Conservation (phyloP, 495 filamentous ascomycete species). For the Penicillium waksmanii region DNA sequence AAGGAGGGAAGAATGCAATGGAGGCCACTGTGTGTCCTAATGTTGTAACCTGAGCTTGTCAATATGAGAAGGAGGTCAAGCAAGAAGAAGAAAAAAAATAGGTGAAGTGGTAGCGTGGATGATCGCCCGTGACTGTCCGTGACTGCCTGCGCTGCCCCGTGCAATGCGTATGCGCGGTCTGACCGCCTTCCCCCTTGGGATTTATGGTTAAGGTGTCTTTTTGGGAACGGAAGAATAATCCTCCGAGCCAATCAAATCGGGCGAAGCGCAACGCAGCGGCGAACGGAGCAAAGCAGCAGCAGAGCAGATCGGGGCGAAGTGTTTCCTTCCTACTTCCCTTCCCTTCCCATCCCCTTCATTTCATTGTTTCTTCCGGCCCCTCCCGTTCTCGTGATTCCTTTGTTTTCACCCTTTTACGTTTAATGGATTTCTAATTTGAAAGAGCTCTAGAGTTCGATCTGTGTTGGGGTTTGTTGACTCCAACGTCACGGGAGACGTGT, state of each 20-base stretch:
- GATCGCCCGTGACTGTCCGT: not conserved
- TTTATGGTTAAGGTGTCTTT: constrained; percentile 15
- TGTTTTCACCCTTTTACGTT: constrained; percentile 7
- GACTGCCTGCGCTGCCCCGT: not conserved
- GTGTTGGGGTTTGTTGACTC: constrained; percentile 30
- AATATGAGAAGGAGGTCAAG: not conserved
- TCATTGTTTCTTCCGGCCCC: constrained; percentile 15
- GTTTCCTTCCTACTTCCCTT: not conserved
- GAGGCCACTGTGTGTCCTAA: no score
- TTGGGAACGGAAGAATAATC: constrained; percentile 16
- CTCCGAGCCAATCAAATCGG: constrained; percentile 12
- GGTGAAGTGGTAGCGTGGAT: constrained; percentile 1
- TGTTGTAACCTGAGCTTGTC: no score
- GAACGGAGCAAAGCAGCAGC: not conserved
- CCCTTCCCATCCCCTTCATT: constrained; percentile 3
- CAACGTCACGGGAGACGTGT: constrained; percentile 38
- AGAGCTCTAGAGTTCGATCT: constrained; percentile 11
- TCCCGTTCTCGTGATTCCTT: constrained; percentile 16
- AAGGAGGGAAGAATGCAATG: not conserved
- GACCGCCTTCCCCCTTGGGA: not conserved
- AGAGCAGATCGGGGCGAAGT: no score
- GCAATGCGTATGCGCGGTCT: not conserved
- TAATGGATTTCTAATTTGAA: constrained; percentile 28
- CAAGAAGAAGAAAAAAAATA: not conserved
- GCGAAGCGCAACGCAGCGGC: constrained; percentile 16